Conservation (phyloP, 2,329 filamentous ascomycete species). For the Fusarium proliferatum region DNA sequence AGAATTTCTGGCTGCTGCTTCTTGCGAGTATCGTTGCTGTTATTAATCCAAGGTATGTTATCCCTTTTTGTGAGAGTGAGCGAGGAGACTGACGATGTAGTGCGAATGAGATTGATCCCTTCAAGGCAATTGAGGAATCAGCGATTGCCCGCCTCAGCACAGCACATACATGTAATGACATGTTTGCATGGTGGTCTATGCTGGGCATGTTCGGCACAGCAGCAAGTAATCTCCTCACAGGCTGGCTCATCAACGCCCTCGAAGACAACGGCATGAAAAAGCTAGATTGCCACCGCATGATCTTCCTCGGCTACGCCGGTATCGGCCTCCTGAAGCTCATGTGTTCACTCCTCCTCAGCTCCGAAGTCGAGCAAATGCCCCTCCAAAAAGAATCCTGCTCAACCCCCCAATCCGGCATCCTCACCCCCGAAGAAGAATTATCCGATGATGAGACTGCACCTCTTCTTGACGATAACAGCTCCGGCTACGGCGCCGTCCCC, state of each 20-base stretch:
- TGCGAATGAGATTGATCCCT: slow-evolving; percentile 42
- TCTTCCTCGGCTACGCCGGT: slow-evolving; percentile 33
- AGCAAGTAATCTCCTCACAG: slow-evolving; percentile 33
- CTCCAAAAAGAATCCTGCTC: slow-evolving; percentile 16
- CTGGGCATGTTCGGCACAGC: slow-evolving; percentile 40
- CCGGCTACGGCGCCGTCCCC: slow-evolving; percentile 19
- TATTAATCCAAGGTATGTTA: slow-evolving; percentile 35
- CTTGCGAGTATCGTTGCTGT: slow-evolving; percentile 33
- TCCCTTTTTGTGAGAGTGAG: neutral
- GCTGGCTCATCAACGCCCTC: slow-evolving; percentile 32
- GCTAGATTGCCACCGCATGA: slow-evolving; percentile 21
- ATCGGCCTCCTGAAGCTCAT: slow-evolving; percentile 31
- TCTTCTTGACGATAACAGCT: neutral
- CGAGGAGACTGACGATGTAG: neutral
- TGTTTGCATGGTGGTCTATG: slow-evolving; percentile 43
- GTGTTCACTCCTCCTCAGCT: slow-evolving; percentile 21
- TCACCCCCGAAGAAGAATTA: neutral
- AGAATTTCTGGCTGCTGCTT: slow-evolving; percentile 38
- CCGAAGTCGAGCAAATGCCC: slow-evolving; percentile 24
- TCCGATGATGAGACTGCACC: slow-evolving; percentile 11
- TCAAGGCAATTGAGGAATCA: slow-evolving; percentile 40
- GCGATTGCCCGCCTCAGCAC: slow-evolving; percentile 37
- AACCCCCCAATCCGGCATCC: neutral
- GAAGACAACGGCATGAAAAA: slow-evolving; percentile 15
- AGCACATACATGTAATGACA: slow-evolving; percentile 34